Base-by-base conservation (phyloP, 2,329 filamentous ascomycete species). In the Hypoxylon sp. region DNA sequence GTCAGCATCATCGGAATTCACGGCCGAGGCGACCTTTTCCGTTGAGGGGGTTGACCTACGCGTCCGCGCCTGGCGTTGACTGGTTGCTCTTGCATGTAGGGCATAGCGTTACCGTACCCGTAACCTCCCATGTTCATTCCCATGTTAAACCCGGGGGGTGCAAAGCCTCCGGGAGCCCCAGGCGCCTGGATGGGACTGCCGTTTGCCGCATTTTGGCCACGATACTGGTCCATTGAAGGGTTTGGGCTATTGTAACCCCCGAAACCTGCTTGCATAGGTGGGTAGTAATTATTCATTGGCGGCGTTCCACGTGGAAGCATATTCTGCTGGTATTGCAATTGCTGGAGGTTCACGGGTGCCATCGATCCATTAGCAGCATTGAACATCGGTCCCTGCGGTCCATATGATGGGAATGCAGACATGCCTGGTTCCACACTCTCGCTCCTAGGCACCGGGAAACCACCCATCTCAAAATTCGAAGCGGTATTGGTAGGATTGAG, bases 261-360 rank as follows among this genome's bases (percentile, higher is more conserved):
- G 73, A 85, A 89, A 0, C 85, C 85, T 39, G 84, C 81, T 75
- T 86, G 87, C 83, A 90, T 85, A 6, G 80, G 77, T 3, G 86
- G 83, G 74, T 85, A 90, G 78, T 83, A 89, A 76, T 85, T 88
- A 75, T 82, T 85, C 80, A 89, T 84, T 9, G 84, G 84, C 11
- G 86, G 85, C 1, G 81, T 80, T 8, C 82, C 84, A 17, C 88
- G 83, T 51, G 82, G 82, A 78, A 90, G 83, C 81, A 90, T 83
- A 73, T 77, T 83, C 75, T 89, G 88, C 76, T 89, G 87, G 74
- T 87, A 90, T 69, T 88, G 87, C 71, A 89, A 76, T 71, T 86
- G 87, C 74, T 87, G 84, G 66, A 89, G 77, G 71, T 81, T 83
- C 70, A 84, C 83, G 48, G 85, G 82, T 29, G 80, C 76, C 68